A percentile compares a stretch with the other conserved stretches of the same genome.
Conservation (phyloP, 2,329 filamentous ascomycete species). For the Fusarium verrucosum region DNA sequence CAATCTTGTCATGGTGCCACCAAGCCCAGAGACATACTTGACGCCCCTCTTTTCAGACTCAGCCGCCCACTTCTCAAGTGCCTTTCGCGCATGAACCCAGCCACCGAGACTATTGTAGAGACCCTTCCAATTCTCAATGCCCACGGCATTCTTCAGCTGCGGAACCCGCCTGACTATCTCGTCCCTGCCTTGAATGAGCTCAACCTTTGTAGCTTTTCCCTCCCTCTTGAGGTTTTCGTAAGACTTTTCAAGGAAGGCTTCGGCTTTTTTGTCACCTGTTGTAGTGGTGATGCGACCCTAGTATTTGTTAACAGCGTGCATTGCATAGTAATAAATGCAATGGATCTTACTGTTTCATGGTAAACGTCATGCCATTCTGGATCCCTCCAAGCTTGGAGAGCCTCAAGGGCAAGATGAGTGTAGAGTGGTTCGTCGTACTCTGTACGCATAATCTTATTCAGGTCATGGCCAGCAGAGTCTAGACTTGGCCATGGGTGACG, state of each 20-base stretch:
- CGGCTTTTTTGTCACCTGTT: background rate
- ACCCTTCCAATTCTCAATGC: constrained; percentile 9
- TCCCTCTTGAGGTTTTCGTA: background rate
- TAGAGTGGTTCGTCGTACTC: constrained; percentile 13
- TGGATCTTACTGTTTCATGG: background rate
- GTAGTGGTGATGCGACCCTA: constrained; percentile 9
- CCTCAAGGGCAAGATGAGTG: background rate
- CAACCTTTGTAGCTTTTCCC: background rate
- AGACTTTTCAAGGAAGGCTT: background rate
- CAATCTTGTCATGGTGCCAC: background rate
- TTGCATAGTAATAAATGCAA: background rate
- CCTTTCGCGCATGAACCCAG: constrained; percentile 6
- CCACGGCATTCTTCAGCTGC: background rate
- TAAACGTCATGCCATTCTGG: background rate
- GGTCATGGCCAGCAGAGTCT: constrained; percentile 33
- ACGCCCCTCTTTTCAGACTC: background rate
- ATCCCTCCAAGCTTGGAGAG: constrained; percentile 1
- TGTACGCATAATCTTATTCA: constrained; percentile 31
- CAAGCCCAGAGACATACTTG: background rate
- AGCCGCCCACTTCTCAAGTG: background rate
- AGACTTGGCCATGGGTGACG: constrained; percentile 31
- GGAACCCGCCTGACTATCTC: background rate
- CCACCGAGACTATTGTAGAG: constrained; percentile 5
- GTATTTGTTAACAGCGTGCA: background rate
- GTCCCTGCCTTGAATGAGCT: background rate